These are phyloP conservation scores for Lactarius hatsudake DNA, from an alignment of 768 basidiomycete genomes.

Conservation along the genomic window DNA sequence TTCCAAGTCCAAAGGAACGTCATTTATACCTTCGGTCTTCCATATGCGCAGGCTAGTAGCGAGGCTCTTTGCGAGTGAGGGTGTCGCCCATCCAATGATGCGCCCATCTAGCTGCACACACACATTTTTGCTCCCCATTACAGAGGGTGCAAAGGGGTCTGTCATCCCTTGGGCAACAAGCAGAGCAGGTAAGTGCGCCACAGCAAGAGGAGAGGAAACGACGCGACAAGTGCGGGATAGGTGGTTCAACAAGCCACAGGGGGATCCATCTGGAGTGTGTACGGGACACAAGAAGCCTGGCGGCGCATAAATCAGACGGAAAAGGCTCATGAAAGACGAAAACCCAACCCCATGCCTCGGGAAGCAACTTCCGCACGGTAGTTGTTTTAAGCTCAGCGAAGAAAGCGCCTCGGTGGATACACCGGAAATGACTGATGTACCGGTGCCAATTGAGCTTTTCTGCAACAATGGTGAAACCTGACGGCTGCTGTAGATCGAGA, in stretches of 20 bases:
- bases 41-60: slow-evolving; percentile 85
- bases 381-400: slow-evolving; percentile 99
- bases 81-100: slow-evolving; percentile 90
- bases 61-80: slow-evolving; percentile 68
- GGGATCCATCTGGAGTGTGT: slow-evolving; percentile 97
- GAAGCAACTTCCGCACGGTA: slow-evolving; percentile 90
- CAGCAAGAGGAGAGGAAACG: slow-evolving; percentile 70
- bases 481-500: slow-evolving; percentile 93
- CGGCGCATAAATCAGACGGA: slow-evolving; percentile 17
- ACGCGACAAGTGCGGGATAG: slow-evolving; percentile 92
- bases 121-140: slow-evolving; percentile 79
- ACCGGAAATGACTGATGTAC: slow-evolving; percentile 97
- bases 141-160: slow-evolving; percentile 72
- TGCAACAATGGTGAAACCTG: slow-evolving; percentile 98
- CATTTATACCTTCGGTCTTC: slow-evolving; percentile 86
- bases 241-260: slow-evolving; percentile 97
- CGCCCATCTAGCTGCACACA: slow-evolving; percentile 95
- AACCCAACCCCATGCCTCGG: slow-evolving; percentile 91
- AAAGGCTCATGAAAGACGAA: slow-evolving; percentile 12
- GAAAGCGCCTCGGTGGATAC: slow-evolving; percentile 98
- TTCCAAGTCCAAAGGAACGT: slow-evolving; percentile 90
- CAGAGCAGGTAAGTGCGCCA: slow-evolving; percentile 76
- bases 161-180: slow-evolving; percentile 93
- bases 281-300: slow-evolving; percentile 96
- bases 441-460: slow-evolving; percentile 99